Evolutionary conservation across 139 green algal species (phyloP).

Genomic region (Auxenochlorella protothecoides): DNA sequence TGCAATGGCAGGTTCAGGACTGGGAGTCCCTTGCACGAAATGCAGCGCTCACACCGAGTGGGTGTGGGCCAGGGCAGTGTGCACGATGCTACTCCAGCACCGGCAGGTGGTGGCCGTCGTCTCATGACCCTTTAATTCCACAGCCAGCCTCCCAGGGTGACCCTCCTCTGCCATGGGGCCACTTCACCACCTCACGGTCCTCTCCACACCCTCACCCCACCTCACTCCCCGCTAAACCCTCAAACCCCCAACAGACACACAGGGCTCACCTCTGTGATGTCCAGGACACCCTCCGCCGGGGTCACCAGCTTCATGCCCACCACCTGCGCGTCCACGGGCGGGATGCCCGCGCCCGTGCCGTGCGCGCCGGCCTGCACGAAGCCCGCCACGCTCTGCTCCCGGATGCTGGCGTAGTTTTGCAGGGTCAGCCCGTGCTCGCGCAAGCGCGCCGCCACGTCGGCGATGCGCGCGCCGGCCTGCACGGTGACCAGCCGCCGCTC

Average conservation of each 20-base stretch:
- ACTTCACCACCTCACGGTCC: background rate
- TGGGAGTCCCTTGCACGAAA: background rate
- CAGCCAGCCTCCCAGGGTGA: too few relatives aligned
- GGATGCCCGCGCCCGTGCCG: slow-evolving; percentile 83
- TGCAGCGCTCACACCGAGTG: background rate
- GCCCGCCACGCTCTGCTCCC: slow-evolving; percentile 90
- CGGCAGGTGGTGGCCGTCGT: too few relatives aligned
- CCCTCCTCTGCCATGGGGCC: too few relatives aligned
- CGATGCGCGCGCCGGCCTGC: slow-evolving; percentile 38
- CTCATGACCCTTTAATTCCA: too few relatives aligned
- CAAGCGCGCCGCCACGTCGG: slow-evolving; percentile 57
- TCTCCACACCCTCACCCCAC: background rate
- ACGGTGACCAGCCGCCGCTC: slow-evolving; percentile 34
- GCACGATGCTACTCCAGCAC: too few relatives aligned
- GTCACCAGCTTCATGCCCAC: slow-evolving; percentile 84
- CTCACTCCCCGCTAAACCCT: background rate
- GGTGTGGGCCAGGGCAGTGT: background rate
- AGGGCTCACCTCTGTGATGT: slow-evolving; percentile 27
- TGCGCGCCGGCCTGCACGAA: slow-evolving; percentile 85
- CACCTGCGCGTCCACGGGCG: slow-evolving; percentile 85
- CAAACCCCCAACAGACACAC: background rate
- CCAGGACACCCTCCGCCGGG: slow-evolving; percentile 57
- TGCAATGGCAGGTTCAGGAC: too few relatives aligned
- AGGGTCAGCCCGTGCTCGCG: slow-evolving; percentile 76
- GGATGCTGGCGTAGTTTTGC: slow-evolving; percentile 91